Conservation (phyloP, 805 yeast genomes). For the Myxozyma nipponensis region DNA sequence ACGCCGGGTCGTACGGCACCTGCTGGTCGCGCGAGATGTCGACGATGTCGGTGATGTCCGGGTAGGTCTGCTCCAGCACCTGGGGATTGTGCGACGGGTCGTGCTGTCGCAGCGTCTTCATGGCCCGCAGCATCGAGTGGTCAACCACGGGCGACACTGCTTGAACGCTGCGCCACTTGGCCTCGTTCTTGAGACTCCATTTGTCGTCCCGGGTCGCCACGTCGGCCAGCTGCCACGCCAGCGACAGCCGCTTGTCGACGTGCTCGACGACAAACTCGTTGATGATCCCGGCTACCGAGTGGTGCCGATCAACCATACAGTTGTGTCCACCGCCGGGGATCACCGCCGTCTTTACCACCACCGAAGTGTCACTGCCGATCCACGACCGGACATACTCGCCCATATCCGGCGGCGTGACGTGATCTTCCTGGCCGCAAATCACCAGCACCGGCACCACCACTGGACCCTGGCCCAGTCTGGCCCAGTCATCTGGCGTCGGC, state of each 20-base stretch:
- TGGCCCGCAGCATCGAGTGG: conserved; percentile 54
- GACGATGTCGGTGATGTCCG: conserved; percentile 54
- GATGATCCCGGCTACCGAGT: conserved; percentile 57
- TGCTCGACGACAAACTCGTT: conserved; percentile 52
- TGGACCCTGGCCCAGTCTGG: conserved; percentile 26
- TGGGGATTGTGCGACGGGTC: conserved; percentile 60
- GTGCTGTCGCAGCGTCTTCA: conserved; percentile 69
- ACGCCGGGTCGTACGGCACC: conserved; percentile 65
- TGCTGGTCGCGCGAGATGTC: conserved; percentile 60
- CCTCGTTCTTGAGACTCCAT: conserved; percentile 75
- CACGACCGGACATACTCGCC: conserved; percentile 36
- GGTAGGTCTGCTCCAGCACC: conserved; percentile 48
- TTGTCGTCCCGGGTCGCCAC: conserved; percentile 53
- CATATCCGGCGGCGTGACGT: conserved; percentile 48
- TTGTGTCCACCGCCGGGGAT: conserved; percentile 59
- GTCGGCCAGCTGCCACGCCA: conserved; percentile 66
- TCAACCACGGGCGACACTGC: conserved; percentile 45
- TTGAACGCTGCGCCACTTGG: conserved; percentile 60
- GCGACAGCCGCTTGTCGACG: conserved; percentile 53
- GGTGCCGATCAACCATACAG: conserved; percentile 58
- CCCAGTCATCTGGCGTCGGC: conserved; percentile 46
- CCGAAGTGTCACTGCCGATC: conserved; percentile 27
- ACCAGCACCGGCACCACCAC: conserved; percentile 47
- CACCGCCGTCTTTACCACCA: conserved; percentile 39
- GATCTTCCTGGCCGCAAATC: conserved; percentile 57